Percentiles rank a stretch among this genome's conserved stretches.
Conservation (phyloP, 805 yeast species). For the Barnettozyma pratensis region DNA sequence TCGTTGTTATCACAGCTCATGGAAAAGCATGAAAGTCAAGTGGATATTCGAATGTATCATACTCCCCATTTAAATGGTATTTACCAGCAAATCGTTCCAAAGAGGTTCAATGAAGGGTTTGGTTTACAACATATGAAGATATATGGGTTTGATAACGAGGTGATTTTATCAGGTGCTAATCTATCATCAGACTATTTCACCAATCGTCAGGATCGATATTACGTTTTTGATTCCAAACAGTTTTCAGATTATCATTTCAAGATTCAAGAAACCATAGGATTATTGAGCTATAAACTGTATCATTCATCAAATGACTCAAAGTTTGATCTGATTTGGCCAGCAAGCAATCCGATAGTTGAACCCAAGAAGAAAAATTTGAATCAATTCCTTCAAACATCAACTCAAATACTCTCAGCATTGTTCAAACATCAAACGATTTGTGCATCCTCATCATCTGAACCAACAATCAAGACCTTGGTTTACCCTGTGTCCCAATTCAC, state of each 20-base stretch:
- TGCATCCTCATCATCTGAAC: conserved; percentile 8
- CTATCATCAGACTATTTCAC: conserved; percentile 89
- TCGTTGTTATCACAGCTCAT: conserved; percentile 63
- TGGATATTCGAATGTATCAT: conserved; percentile 78
- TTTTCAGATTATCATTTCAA: conserved; percentile 70
- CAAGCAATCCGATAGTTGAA: conserved; percentile 56
- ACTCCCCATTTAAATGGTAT: conserved; percentile 81
- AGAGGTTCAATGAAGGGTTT: conserved; percentile 80
- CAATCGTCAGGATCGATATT: conserved; percentile 91
- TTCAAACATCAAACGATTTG: conserved; percentile 26
- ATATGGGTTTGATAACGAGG: conserved; percentile 90
- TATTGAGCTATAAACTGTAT: conserved; percentile 62
- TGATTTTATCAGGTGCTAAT: conserved; percentile 87
- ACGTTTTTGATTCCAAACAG: conserved; percentile 51
- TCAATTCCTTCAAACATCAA: conserved; percentile 51
- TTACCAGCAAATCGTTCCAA: conserved; percentile 62
- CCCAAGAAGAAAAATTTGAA: conserved; percentile 52
- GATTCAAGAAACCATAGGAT: conserved; percentile 64
- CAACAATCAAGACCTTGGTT: conserved; percentile 51
- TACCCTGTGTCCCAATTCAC: conserved; percentile 91
- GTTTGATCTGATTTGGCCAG: conserved; percentile 70
- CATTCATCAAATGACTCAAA: conserved; percentile 40
- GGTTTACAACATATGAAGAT: conserved; percentile 98
- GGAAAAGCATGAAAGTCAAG: conserved; percentile 59
- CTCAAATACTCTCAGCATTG: conserved; percentile 52